Evolutionary conservation across 164 flowering plant genomes (phyloP).

Genomic region (Vitis rotundifolia): DNA sequence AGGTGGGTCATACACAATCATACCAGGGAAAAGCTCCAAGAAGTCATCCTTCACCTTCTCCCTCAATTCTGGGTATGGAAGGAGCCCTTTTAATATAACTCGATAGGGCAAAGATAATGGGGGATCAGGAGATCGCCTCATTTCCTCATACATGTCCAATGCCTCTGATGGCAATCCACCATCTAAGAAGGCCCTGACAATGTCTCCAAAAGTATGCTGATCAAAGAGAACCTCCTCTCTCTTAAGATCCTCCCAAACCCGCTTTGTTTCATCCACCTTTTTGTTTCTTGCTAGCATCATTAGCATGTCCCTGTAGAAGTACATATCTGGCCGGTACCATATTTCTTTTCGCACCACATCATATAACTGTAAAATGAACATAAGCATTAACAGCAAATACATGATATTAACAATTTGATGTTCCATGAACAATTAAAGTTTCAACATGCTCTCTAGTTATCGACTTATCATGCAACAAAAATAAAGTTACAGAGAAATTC

Average conservation of each 20-base stretch:
- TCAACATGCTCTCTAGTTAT: too few relatives aligned
- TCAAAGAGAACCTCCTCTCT: conserved; percentile 82
- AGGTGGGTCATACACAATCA: conserved; percentile 84
- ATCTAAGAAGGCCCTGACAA: conserved; percentile 74
- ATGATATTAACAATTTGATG: too few relatives aligned
- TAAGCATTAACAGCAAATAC: neutral
- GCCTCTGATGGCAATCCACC: conserved; percentile 69
- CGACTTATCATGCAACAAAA: too few relatives aligned
- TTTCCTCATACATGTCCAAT: conserved; percentile 82
- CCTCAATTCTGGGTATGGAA: conserved; percentile 86
- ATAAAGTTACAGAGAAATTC: too few relatives aligned
- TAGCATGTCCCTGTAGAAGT: conserved; percentile 94
- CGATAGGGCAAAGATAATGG: conserved; percentile 82
- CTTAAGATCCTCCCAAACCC: conserved; percentile 78
- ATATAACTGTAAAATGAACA: conserved; percentile 61
- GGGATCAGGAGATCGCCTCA: conserved; percentile 83
- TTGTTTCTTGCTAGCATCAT: conserved; percentile 90
- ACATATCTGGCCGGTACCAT: conserved; percentile 99
- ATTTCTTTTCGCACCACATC: conserved; percentile 84
- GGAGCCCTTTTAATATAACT: conserved; percentile 86
- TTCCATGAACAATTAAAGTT: too few relatives aligned
- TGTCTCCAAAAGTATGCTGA: conserved; percentile 91
- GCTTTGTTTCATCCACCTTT: conserved; percentile 58
- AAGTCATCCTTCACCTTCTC: conserved; percentile 93
- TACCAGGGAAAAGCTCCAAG: conserved; percentile 80